Evolutionary conservation across 805 yeast species (phyloP).

Genomic region (Zygoascus biomembranicola): DNA sequence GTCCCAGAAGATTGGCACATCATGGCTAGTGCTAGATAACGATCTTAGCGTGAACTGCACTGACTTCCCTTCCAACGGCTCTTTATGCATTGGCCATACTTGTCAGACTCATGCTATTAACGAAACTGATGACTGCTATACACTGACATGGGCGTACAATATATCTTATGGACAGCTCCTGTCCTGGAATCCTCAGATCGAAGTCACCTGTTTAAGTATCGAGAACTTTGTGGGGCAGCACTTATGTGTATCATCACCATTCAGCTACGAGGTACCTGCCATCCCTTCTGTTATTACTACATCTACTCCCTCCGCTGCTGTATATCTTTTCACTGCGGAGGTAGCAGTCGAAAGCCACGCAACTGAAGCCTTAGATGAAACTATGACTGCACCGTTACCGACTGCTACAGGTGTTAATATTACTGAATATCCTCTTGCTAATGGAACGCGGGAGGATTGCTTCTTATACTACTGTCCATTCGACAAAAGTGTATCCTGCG

Average conservation of each 20-base stretch:
- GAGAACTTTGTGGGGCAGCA: neutral
- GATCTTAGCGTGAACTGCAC: neutral
- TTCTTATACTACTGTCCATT: neutral
- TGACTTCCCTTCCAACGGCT: neutral
- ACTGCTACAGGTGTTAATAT: neutral
- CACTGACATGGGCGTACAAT: neutral
- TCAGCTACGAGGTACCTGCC: neutral
- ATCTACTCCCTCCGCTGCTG: neutral
- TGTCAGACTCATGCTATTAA: neutral
- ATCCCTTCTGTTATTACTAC: neutral
- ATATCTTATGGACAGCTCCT: neutral
- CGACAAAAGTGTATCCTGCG: neutral
- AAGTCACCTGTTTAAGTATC: neutral
- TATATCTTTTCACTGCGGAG: neutral
- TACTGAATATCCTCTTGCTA: neutral
- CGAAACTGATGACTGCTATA: neutral
- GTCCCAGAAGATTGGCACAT: neutral
- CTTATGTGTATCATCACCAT: neutral
- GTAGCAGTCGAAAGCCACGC: neutral
- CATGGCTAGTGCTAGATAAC: neutral
- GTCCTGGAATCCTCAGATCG: neutral
- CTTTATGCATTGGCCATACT: neutral
- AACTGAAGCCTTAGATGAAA: neutral
- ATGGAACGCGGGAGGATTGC: neutral
- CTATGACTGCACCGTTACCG: neutral